These are phyloP conservation scores for Sporothrix globosa DNA, from an alignment of 2,329 filamentous ascomycete species.

Conservation along the genomic window DNA sequence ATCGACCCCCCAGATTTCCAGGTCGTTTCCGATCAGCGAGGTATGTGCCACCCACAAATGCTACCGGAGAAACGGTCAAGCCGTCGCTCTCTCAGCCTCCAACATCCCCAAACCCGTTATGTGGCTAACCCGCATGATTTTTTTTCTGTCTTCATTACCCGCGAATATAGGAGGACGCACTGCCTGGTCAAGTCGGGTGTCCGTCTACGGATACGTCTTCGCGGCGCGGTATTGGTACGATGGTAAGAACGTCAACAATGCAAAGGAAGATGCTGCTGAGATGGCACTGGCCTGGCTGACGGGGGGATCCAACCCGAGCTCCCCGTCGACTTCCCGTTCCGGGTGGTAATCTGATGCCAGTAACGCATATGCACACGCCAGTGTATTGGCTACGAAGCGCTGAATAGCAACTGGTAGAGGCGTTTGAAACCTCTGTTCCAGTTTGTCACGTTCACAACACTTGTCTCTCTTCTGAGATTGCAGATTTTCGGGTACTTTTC, in stretches of 20 bases:
- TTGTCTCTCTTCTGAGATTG: too few relatives aligned
- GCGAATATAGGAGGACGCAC: constrained; percentile 74
- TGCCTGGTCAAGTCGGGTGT: constrained; percentile 83
- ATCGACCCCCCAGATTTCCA: constrained; percentile 42
- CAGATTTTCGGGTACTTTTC: neutral
- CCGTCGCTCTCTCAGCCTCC: neutral
- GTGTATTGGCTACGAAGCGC: neutral
- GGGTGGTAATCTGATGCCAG: constrained; percentile 42
- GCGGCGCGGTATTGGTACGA: constrained; percentile 90
- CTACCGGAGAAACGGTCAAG: neutral
- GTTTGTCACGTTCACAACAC: neutral
- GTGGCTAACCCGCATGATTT: neutral
- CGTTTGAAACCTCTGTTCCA: neutral
- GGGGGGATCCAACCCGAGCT: constrained; percentile 46
- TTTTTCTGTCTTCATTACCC: neutral
- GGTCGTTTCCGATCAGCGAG: constrained; percentile 44
- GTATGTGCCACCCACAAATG: constrained; percentile 37
- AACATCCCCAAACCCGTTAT: neutral
- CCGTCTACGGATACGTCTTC: constrained; percentile 66
- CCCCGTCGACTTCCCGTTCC: constrained; percentile 46
- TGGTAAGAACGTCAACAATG: constrained; percentile 83
- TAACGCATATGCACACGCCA: neutral
- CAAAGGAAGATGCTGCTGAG: constrained; percentile 89
- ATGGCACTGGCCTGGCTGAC: constrained; percentile 66
- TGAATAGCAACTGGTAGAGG: neutral